phyloP scores from a whole-genome alignment of 768 basidiomycete species.

The Galerina sulciceps region DNA sequence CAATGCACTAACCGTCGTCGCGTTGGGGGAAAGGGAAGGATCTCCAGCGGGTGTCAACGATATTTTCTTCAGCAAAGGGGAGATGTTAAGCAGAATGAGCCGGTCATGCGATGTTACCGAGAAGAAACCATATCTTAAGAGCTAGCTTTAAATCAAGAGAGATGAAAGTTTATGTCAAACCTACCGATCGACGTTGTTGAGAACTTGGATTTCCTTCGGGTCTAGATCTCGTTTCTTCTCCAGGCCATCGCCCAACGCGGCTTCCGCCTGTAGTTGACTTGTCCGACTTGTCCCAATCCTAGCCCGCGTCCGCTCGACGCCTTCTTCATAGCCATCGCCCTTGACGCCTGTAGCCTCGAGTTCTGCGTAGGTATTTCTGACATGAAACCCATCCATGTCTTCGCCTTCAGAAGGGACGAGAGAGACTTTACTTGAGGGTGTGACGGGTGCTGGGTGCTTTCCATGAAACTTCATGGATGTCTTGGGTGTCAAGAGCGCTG shows the following conservation, averaged over 20 bases:
- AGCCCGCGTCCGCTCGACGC: constrained; percentile 90
- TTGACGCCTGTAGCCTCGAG: constrained; percentile 90
- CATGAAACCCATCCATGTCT: constrained; percentile 81
- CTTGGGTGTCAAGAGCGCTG: constrained; percentile 27
- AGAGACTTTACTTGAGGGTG: constrained; percentile 45
- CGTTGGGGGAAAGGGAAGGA: constrained; percentile 46
- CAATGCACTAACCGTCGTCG: constrained; percentile 41
- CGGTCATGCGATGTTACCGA: constrained; percentile 81
- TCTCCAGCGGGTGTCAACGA: constrained; percentile 48
- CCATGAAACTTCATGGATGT: constrained; percentile 25
- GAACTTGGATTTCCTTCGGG: constrained; percentile 71
- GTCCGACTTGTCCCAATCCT: constrained; percentile 30
- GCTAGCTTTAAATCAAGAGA: constrained; percentile 4
- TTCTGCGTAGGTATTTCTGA: constrained; percentile 86
- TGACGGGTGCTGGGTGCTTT: constrained; percentile 18
- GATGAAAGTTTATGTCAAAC: constrained; percentile 29
- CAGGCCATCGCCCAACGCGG: constrained; percentile 55
- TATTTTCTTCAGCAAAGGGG: constrained; percentile 66
- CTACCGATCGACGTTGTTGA: constrained; percentile 87
- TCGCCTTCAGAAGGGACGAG: constrained; percentile 78
- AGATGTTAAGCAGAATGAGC: constrained; percentile 68
- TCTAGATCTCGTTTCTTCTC: constrained; percentile 73
- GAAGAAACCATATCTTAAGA: constrained; percentile 91
- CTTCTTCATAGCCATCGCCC: constrained; percentile 94
- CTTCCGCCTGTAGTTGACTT: constrained; percentile 57